Conservation (phyloP, 768 basidiomycete genomes). For the Podaxis mareebaensis region DNA sequence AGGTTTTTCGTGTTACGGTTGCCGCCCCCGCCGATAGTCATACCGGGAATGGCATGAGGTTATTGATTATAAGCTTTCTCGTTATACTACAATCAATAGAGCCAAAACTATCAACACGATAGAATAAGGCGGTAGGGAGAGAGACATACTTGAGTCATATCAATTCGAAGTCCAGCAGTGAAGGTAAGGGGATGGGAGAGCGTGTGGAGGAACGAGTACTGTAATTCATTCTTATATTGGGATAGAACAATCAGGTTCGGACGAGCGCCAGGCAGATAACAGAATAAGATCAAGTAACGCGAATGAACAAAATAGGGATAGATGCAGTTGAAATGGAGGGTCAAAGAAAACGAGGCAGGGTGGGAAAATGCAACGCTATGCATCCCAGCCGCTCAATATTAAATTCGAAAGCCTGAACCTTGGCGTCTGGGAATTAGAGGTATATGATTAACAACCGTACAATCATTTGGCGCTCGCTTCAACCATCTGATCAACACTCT, state of each 20-base stretch:
- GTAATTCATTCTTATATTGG: background rate
- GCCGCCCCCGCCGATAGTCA: conserved; percentile 30
- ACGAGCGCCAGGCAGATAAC: background rate
- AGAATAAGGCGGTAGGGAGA: background rate
- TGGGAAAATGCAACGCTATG: background rate
- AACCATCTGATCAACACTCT: no score
- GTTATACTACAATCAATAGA: background rate
- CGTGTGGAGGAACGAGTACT: background rate
- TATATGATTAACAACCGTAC: no score
- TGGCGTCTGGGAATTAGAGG: background rate
- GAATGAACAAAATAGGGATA: no score
- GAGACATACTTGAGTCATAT: conserved; percentile 1
- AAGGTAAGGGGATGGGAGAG: background rate
- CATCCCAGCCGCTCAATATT: background rate
- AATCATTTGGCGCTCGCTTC: no score
- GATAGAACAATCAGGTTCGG: background rate
- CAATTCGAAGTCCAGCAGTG: background rate
- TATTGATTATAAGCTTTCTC: conserved; percentile 1
- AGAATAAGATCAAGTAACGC: background rate
- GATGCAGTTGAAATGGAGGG: background rate
- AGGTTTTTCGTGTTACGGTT: conserved; percentile 37
- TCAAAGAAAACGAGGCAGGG: background rate
- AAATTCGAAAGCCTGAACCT: background rate
- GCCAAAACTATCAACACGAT: background rate
- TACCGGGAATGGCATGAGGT: conserved; percentile 18